Base-by-base conservation (phyloP, 352 stramenopile genomes). In the Globisporangium nunn region DNA sequence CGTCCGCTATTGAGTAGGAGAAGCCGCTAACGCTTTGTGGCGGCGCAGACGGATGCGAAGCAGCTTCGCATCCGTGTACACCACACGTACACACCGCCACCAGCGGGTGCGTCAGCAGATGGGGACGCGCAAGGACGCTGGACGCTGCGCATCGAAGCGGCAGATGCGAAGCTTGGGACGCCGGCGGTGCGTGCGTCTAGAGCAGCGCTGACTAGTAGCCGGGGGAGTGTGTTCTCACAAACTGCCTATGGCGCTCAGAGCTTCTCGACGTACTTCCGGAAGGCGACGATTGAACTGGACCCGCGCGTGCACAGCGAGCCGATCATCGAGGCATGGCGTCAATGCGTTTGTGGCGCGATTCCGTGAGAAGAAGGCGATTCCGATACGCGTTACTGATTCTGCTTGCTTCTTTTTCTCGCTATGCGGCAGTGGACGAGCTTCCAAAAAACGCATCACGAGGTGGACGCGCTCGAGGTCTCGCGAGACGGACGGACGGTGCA, bases 191-290 rank as follows among this genome's bases (percentile, higher is more conserved):
- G 65, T 70, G 28, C 11, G 41, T 23, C 23, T 6, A 23, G 14
- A 43, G n/a, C 1, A 10, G 17, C 47, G 23, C 23, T 23, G n/a
- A 37, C 6, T 18, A 14, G 31, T 18, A 35, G 4, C 6, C 18
- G 4, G 3, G 15, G 3, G 15, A n/a, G 31, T 15, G 6, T 1
- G 14, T 0, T 33, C 44, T 57, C n/a, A n/a, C 31, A 58, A 4
- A n/a, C 15, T 18, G 12, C 4, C 0, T 45, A 6, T 46, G 15
- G 15, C 35, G 10, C 35, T 17, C 50, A 91, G 80, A 89, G 81
- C 71, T 85, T 91, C 55, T 82, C 81, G 12, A 85, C 68, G 56
- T 86, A 86, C 63, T 91, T 91, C 51, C 74, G 81, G 40, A 91
- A 91, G 59, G 69, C 68, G 29, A 82, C 77, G 37, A 86, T 91